Evolutionary conservation across 371 early-diverging fungal species (phyloP), one percentile per base, ranked within the genome.

Genomic region (Mucor lusitanicus): DNA sequence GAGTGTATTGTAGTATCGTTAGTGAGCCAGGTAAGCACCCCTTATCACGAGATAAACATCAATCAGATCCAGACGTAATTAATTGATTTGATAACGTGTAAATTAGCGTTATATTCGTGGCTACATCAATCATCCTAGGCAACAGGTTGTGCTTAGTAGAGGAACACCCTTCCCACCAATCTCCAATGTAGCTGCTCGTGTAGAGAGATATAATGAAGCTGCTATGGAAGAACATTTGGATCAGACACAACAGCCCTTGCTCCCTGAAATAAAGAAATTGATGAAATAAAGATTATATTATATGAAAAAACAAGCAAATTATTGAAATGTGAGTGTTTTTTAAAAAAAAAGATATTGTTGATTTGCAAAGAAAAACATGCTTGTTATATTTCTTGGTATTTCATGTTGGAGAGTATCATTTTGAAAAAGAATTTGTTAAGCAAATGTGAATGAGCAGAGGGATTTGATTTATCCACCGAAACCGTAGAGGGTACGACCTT

Each of bases 401-500:
- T 46, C 28, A 61, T 61, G 11, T 59, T 59, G 50, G 39, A 59
- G 28, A 58, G 21, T 13, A 58, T 21, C 58, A 37, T 58, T 2
- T 30, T 33, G 37, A n/a, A n/a, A 48, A 19, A 57, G 37, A 48
- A 19, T 35, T 55, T 28, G 55, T 17, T 55, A 15, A 30, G 15
- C 13, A 25, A 21, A 28, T 30, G 55, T 13, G 4, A 17, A 55
- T 5, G 23, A 25, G 25, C 5, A 33, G 35, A 35, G 6, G 30
- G 30, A 30, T 30, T 30, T 9, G 4, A 54, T 64, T 69, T 69
- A 69, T 54, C 69, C 69, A 60, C 69, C 69, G 56, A 83, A 83
- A 73, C 83, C 83, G 63, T 83, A 97, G 65, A 97, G 92, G 71
- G 97, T 99, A 69, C 97, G 92, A 72, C 99, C 99, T 87, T 98